A percentile compares a stretch with the other conserved stretches of the same genome.
These are phyloP conservation scores for Penicillium sp. DNA, from an alignment of 2,329 filamentous ascomycete genomes.

Conservation along the genomic window DNA sequence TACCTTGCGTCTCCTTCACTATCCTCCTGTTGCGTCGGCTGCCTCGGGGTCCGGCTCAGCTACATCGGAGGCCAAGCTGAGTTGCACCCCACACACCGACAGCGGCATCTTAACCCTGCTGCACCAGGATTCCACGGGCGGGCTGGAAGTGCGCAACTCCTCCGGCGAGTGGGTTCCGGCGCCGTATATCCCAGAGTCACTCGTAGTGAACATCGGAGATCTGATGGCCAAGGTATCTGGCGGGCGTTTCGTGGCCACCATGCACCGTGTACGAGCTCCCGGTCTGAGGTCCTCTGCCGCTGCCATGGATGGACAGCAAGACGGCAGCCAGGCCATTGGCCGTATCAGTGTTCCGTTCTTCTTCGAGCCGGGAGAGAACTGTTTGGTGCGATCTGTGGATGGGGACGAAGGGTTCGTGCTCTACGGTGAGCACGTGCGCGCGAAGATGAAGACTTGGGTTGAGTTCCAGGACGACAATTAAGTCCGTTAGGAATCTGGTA, in stretches of 20 bases:
- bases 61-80: constrained; percentile 18
- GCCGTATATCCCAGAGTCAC: constrained; percentile 40
- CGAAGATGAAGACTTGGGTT: constrained; percentile 47
- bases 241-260: constrained; percentile 46
- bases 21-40: constrained; percentile 30
- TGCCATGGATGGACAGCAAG: background rate
- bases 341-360: constrained; percentile 50
- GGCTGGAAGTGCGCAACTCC: constrained; percentile 48
- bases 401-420: constrained; percentile 31
- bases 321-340: constrained; percentile 19
- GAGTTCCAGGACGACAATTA: constrained; percentile 41
- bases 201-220: constrained; percentile 49
- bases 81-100: constrained; percentile 40
- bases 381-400: constrained; percentile 40
- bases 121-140: constrained; percentile 48
- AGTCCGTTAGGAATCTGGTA: background rate
- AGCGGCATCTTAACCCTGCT: constrained; percentile 50
- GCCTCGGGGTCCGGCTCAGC: constrained; percentile 1
- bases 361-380: constrained; percentile 47
- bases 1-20: constrained; percentile 47
- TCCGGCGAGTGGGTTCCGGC: constrained; percentile 44
- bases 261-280: constrained; percentile 44
- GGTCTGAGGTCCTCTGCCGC: background rate
- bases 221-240: constrained; percentile 44
- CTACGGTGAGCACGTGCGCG: constrained; percentile 44